Percentiles rank a stretch among this genome's conserved stretches.
Conservation (phyloP, 75 land plant genomes). For the Pinus albicaulis region DNA sequence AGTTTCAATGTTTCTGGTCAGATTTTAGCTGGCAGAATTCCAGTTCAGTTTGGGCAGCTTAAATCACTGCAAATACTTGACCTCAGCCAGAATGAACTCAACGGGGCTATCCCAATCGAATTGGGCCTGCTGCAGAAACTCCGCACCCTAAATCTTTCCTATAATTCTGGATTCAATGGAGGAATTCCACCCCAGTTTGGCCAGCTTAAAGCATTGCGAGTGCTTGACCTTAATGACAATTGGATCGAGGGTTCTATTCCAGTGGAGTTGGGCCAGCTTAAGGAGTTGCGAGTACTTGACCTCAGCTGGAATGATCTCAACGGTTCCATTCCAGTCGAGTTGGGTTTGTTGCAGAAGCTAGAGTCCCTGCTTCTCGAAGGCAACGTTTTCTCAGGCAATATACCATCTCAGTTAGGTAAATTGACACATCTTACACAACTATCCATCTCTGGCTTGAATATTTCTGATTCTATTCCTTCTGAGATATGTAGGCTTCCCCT, state of each 20-base stretch:
- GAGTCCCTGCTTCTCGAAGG: conserved; percentile 49
- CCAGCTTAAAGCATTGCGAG: conserved; percentile 15
- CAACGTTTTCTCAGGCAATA: conserved; percentile 57
- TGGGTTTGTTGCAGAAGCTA: conserved; percentile 57
- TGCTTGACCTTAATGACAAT: conserved; percentile 54
- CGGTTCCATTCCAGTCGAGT: conserved; percentile 49
- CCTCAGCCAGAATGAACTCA: conserved; percentile 35
- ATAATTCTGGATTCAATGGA: conserved; percentile 43
- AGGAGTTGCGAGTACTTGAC: conserved; percentile 35
- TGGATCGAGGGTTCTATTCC: conserved; percentile 56
- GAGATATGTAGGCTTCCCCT: too few species aligned
- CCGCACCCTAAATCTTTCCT: conserved; percentile 46
- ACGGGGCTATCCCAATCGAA: conserved; percentile 49
- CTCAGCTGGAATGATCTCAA: conserved; percentile 50
- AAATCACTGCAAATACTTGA: conserved; percentile 49
- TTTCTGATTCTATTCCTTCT: too few species aligned
- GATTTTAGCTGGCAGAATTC: conserved; percentile 31
- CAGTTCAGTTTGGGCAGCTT: conserved; percentile 32
- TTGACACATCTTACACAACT: too few species aligned
- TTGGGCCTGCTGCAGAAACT: conserved; percentile 42
- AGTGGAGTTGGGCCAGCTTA: conserved; percentile 12
- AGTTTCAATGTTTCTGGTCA: too few species aligned
- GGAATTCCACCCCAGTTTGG: conserved; percentile 38
- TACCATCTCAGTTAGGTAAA: conserved; percentile 49
- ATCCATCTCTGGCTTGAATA: too few species aligned